These are phyloP conservation scores for Geranium incanum DNA, from an alignment of 441 rosid species.

Conservation along the genomic window DNA sequence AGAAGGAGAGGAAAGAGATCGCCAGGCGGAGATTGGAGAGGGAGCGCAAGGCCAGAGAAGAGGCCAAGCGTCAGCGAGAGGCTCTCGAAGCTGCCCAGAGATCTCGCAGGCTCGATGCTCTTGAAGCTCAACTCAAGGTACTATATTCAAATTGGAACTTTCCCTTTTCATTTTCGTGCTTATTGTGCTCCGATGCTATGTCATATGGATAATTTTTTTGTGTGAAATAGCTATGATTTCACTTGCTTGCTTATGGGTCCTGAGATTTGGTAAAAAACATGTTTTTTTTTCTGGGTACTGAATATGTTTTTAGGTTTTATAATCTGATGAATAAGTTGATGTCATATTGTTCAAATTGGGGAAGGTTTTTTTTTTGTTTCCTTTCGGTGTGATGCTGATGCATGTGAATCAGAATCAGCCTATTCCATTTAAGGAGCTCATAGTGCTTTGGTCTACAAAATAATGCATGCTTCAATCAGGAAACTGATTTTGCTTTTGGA, in stretches of 20 bases:
- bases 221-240: not conserved
- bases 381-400: not conserved
- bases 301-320: not conserved
- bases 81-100: slow-evolving; percentile 81
- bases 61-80: slow-evolving; percentile 61
- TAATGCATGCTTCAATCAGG: not conserved
- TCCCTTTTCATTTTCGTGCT: not conserved
- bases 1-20: slow-evolving; percentile 66
- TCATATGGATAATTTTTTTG: not conserved
- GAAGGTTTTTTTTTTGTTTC: not conserved
- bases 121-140: slow-evolving; percentile 72
- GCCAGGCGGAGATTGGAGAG: slow-evolving; percentile 54
- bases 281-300: not conserved
- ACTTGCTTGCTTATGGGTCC: slow-evolving; percentile 1
- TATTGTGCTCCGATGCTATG: not conserved
- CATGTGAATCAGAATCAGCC: not conserved
- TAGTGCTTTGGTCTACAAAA: not conserved
- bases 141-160: not conserved
- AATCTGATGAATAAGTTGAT: not conserved
- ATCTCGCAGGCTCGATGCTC: slow-evolving; percentile 72
- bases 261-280: not conserved
- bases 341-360: not conserved
- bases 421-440: not conserved
- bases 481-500: not conserved
- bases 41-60: slow-evolving; percentile 69